Evolutionary conservation across 495 filamentous ascomycete genomes (phyloP), one percentile per base, ranked within the genome.

Genomic region (Cryomyces antarcticus): DNA sequence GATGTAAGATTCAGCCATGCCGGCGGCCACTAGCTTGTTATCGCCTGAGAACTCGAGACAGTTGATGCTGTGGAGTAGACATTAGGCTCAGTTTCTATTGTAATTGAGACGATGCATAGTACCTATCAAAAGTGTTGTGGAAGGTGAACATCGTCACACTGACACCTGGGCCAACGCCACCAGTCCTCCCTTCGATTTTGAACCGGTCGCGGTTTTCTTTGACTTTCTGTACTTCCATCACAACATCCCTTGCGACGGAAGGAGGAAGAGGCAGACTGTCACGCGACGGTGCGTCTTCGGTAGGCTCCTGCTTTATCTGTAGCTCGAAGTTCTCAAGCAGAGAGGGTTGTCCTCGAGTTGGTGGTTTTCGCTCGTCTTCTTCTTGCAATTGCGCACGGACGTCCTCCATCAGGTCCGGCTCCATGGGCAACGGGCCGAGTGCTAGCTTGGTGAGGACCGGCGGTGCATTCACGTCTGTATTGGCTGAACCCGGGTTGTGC

Each of bases 81-180:
- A 24, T 24, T 31, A 66, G 44, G 68, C 54, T 46, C 44, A 44
- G 50, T 33, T 5, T 11, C 10, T 44, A 10, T 11, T 7, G 13
- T 28, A 11, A 30, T 9, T 31, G 4, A 11, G 37, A 43, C 24
- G 30, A 5, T 44, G 29, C 43, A 45, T 34, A 4, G 10, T 64
- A 93, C 87, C 70, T 76, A 52, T 93, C 82, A 45, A 80, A 73
- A 5, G 83, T 93, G 57, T 97, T 96, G 63, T 97, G 92, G 52
- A 95, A 93, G 0, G 89, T 96, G 52, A 85, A 93, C 80, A 96
- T 94, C 67, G 76, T 82, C 7, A 89, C 75, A 52, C 83, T 89
- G 28, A 93, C 67, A 37, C 72, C 79, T 38, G 82, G 73, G 5
- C 82, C 82, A 40, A 82, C 67, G 28, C 85, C 85, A 34, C 82